Conservation (phyloP, 257 asterid genomes). For the Phtheirospermum japonicum region DNA sequence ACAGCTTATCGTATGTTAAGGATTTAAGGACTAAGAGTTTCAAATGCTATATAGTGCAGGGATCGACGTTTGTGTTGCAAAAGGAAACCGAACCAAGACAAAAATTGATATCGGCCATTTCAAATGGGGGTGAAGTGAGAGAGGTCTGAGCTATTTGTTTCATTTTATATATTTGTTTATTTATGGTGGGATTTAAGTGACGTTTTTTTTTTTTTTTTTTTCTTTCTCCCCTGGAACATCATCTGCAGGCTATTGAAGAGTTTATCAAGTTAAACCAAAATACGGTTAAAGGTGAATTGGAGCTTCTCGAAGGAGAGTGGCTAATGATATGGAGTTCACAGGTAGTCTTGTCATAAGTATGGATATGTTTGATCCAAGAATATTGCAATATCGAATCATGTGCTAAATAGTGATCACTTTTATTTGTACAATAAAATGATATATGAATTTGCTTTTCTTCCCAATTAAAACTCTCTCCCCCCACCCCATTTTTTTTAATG, state of each 20-base stretch:
- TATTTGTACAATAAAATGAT: background rate
- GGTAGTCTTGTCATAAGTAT: slow-evolving; percentile 37
- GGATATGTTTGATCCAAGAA: background rate
- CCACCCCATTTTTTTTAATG: background rate
- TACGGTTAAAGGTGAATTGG: slow-evolving; percentile 40
- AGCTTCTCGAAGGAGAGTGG: slow-evolving; percentile 89
- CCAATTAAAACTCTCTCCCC: background rate
- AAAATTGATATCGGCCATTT: slow-evolving; percentile 60
- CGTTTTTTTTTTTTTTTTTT: slow-evolving; percentile 6
- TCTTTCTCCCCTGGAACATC: too few relatives aligned
- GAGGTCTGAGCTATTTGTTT: slow-evolving; percentile 41
- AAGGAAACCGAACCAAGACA: slow-evolving; percentile 79
- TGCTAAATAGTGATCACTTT: too few relatives aligned
- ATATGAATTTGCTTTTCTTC: background rate
- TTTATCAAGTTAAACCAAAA: slow-evolving; percentile 46
- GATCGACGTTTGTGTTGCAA: slow-evolving; percentile 96
- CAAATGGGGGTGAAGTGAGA: slow-evolving; percentile 52
- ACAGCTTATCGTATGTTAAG: slow-evolving; percentile 26
- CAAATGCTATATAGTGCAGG: slow-evolving; percentile 75
- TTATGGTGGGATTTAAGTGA: slow-evolving; percentile 6
- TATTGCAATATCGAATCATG: too few relatives aligned
- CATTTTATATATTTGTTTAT: background rate
- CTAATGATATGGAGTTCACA: slow-evolving; percentile 91
- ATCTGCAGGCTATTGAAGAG: slow-evolving; percentile 60
- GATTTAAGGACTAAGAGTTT: slow-evolving; percentile 41